phyloP scores from a whole-genome alignment of 768 basidiomycete genomes.

The Podaxis carcinomalis region DNA sequence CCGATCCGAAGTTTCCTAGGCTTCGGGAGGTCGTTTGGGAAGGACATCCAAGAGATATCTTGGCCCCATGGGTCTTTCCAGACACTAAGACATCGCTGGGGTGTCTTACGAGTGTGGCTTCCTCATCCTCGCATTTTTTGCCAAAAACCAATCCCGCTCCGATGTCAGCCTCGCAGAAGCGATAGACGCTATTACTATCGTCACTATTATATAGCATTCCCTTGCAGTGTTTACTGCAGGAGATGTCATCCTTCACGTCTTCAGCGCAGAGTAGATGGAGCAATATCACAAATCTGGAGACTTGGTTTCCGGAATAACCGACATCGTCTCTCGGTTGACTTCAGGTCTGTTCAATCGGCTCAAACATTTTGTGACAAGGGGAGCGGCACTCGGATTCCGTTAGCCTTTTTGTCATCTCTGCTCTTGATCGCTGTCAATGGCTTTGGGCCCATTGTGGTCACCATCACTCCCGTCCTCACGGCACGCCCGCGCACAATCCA shows the following conservation, averaged over 20 bases:
- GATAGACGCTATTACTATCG: background rate
- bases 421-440: background rate
- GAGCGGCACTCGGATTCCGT: background rate
- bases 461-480: background rate
- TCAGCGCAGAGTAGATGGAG: background rate
- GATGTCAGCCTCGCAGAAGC: background rate
- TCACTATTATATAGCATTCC: background rate
- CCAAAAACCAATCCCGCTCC: background rate
- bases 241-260: background rate
- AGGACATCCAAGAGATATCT: background rate
- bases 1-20: background rate
- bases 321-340: background rate
- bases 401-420: background rate
- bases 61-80: background rate
- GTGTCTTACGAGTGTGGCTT: background rate
- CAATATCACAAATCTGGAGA: background rate
- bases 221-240: background rate
- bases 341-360: background rate
- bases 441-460: background rate
- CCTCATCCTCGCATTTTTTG: background rate
- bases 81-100: background rate
- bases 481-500: background rate
- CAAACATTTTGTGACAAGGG: background rate
- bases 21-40: background rate
- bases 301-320: background rate